These are phyloP conservation scores for Exidia glandulosa DNA, from an alignment of 768 basidiomycete genomes.

Conservation along the genomic window DNA sequence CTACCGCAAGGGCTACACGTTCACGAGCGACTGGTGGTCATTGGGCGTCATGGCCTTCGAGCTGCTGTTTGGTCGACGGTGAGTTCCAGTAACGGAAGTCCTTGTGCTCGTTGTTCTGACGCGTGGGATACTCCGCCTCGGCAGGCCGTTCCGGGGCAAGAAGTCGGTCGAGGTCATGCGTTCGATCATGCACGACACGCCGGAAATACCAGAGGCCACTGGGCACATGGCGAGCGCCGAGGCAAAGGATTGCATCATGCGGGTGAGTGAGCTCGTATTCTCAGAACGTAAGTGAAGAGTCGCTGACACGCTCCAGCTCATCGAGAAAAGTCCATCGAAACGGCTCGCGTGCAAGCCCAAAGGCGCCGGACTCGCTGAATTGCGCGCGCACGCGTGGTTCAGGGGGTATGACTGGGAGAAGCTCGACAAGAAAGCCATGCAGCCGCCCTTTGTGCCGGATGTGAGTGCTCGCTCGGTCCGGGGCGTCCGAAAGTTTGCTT, in stretches of 20 bases:
- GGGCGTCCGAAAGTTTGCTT: background rate
- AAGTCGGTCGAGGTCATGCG: slow-evolving; percentile 89
- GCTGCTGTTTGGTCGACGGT: slow-evolving; percentile 42
- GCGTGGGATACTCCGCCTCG: background rate
- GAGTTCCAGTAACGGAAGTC: background rate
- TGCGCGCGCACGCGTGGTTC: slow-evolving; percentile 84
- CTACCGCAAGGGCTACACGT: slow-evolving; percentile 72
- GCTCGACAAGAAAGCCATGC: slow-evolving; percentile 47
- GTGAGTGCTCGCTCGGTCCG: slow-evolving; percentile 39
- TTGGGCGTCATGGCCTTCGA: slow-evolving; percentile 86
- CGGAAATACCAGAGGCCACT: slow-evolving; percentile 81
- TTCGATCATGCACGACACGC: slow-evolving; percentile 80
- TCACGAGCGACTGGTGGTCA: slow-evolving; percentile 94
- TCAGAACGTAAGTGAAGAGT: background rate
- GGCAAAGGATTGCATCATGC: slow-evolving; percentile 53
- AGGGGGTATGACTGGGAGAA: slow-evolving; percentile 66
- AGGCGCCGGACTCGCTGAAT: slow-evolving; percentile 62
- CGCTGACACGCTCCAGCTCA: slow-evolving; percentile 41
- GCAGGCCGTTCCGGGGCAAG: slow-evolving; percentile 78
- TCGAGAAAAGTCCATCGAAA: slow-evolving; percentile 68
- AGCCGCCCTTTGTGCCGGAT: slow-evolving; percentile 85
- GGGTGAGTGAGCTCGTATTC: slow-evolving; percentile 36
- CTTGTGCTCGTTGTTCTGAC: background rate
- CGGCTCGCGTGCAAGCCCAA: slow-evolving; percentile 73
- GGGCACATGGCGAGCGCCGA: slow-evolving; percentile 45